Conservation (phyloP, 371 early-diverging fungal genomes). For the Vittaforma corneae region DNA sequence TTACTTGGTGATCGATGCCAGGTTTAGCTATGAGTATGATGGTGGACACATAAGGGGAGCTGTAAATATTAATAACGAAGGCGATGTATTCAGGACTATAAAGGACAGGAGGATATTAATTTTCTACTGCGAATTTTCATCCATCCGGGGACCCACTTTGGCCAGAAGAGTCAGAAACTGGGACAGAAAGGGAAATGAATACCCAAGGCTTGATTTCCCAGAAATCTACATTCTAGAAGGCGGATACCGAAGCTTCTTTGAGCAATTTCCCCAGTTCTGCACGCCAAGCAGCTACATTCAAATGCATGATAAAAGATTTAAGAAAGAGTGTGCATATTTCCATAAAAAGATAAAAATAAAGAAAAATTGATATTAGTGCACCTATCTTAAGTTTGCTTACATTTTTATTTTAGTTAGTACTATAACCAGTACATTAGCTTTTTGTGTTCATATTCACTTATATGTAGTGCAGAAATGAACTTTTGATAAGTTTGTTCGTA, state of each 20-base stretch:
- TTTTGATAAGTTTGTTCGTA: neutral
- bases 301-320: conserved; percentile 46
- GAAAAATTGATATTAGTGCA: conserved; percentile 18
- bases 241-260: conserved; percentile 69
- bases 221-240: conserved; percentile 76
- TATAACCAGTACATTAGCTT: too few relatives aligned
- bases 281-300: conserved; percentile 45
- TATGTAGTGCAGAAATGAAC: neutral
- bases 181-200: conserved; percentile 67
- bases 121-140: conserved; percentile 77
- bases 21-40: conserved; percentile 72
- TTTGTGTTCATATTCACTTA: too few relatives aligned
- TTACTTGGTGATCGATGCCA: conserved; percentile 67
- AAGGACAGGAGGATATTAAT: conserved; percentile 60
- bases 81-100: conserved; percentile 58
- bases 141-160: conserved; percentile 71
- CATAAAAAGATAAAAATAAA: conserved; percentile 3
- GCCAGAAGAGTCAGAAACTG: conserved; percentile 65
- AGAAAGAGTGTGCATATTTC: conserved; percentile 14
- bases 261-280: conserved; percentile 52
- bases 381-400: too few relatives aligned
- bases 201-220: conserved; percentile 69
- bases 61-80: conserved; percentile 62
- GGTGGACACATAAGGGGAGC: conserved; percentile 73
- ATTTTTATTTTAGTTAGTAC: too few relatives aligned